Conservation (phyloP, 2,329 filamentous ascomycete genomes). For the Ascochyta koolunga region DNA sequence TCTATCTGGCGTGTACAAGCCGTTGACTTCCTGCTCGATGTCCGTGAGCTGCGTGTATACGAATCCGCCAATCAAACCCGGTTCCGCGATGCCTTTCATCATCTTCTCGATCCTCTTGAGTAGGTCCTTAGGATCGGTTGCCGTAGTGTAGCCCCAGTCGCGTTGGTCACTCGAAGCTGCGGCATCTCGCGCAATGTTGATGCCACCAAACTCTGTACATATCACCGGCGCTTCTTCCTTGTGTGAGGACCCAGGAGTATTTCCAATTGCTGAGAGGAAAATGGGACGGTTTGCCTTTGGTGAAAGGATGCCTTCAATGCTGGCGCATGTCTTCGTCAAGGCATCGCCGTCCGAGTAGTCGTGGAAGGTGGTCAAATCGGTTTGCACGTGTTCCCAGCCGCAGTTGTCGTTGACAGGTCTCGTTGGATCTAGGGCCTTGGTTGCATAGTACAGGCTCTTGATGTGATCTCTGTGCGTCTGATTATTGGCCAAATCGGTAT, state of each 20-base stretch:
- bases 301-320: slow-evolving; percentile 60
- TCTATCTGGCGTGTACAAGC: slow-evolving; percentile 67
- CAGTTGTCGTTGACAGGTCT: slow-evolving; percentile 74
- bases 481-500: slow-evolving; percentile 62
- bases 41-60: slow-evolving; percentile 69
- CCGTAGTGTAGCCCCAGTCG: slow-evolving; percentile 72
- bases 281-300: slow-evolving; percentile 60
- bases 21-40: slow-evolving; percentile 73
- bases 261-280: slow-evolving; percentile 58
- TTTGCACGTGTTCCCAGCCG: slow-evolving; percentile 71
- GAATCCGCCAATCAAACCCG: slow-evolving; percentile 65
- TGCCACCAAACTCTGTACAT: slow-evolving; percentile 71
- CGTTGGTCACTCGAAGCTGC: slow-evolving; percentile 54
- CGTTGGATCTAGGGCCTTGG: slow-evolving; percentile 68
- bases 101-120: slow-evolving; percentile 64
- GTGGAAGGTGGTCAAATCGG: slow-evolving; percentile 71
- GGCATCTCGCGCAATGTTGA: slow-evolving; percentile 64
- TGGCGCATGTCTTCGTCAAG: slow-evolving; percentile 61
- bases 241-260: slow-evolving; percentile 57
- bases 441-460: slow-evolving; percentile 66
- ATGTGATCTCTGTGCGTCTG: slow-evolving; percentile 68
- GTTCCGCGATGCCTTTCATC: slow-evolving; percentile 62
- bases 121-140: slow-evolving; percentile 64
- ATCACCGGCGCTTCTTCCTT: slow-evolving; percentile 63
- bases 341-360: slow-evolving; percentile 67